Base-by-base conservation (phyloP, 176 grass and related monocot genomes). In the Saccharum officinarum region DNA sequence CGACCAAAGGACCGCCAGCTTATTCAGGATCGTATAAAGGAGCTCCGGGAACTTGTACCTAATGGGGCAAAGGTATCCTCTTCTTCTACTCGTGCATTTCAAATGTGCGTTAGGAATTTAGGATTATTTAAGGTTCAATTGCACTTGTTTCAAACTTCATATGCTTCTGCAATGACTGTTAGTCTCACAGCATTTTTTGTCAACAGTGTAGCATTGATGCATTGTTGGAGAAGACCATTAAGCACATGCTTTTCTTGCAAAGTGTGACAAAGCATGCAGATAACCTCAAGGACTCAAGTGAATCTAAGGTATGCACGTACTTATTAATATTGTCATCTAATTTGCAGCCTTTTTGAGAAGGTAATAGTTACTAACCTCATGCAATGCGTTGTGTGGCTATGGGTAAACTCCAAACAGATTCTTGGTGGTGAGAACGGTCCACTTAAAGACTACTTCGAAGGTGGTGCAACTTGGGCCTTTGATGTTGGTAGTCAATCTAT, bases 191-290 rank as follows among this genome's bases (percentile, higher is more conserved):
- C 37, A 69, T 92, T 71, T 91, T 33, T 76, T 87, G 41, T 54
- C 76, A 90, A 86, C 90, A 95, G 93, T 95, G 93, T 87, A 95
- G 93, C 86, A 95, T 95, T 82, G 93, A 95, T 92, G 90, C 88
- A 71, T 85, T 95, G 44, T 71, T 92, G 83, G 93, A 95, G 54
- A 95, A 95, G 86, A 92, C 93, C 69, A 92, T 95, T 71, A 95
- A 95, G 75, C 93, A 95, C 73, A 95, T 95, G 93, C 50, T 95
- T 82, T 95, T 95, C 83, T 85, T 95, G 86, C 93, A 95, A 66
- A 95, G 90, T 87, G 93, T 95, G 84, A 91, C 88, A 79, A 92
- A 92, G 80, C 86, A 92, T 82, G 93, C 88, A 3, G 93, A 89
- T 74, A 91, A 92, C 77, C 88, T 95, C 77, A 95, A 92, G 90